Conservation (phyloP, 2,329 filamentous ascomycete genomes). For the Curvularia lunata region DNA sequence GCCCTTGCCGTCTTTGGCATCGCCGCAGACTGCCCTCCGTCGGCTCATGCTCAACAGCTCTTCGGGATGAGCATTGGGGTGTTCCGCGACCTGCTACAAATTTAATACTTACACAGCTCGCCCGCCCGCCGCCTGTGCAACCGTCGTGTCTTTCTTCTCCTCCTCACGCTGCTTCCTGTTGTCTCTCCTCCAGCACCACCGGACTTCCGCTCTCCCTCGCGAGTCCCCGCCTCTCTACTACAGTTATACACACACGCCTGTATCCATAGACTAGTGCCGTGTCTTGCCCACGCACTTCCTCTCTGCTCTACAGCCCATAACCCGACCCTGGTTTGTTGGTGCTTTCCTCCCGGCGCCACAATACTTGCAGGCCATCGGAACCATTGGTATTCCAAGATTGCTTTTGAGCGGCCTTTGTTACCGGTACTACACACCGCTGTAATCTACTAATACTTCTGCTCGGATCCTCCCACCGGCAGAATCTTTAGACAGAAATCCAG, state of each 20-base stretch:
- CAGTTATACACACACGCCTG: neutral
- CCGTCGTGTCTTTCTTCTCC: neutral
- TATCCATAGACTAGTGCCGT: constrained; percentile 10
- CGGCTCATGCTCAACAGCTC: constrained; percentile 47
- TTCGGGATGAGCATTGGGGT: constrained; percentile 42
- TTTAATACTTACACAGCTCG: constrained; percentile 24
- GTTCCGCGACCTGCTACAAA: constrained; percentile 22
- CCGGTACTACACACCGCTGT: constrained; percentile 17
- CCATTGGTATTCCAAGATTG: constrained; percentile 8
- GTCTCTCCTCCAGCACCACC: constrained; percentile 9
- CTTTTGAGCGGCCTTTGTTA: constrained; percentile 13
- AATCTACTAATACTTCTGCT: constrained; percentile 32
- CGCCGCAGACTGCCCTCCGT: constrained; percentile 32
- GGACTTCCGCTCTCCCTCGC: constrained; percentile 4
- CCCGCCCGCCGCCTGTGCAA: constrained; percentile 4
- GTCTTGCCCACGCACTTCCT: constrained; percentile 16
- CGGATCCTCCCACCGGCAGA: constrained; percentile 30
- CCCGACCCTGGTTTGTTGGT: constrained; percentile 23
- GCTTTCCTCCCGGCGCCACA: constrained; percentile 25
- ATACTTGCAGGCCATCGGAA: constrained; percentile 9
- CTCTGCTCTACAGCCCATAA: neutral
- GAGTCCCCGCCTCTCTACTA: constrained; percentile 3
- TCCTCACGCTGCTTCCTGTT: constrained; percentile 9
- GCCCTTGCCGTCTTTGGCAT: constrained; percentile 37
- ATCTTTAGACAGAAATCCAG: constrained; percentile 3